phyloP scores from a whole-genome alignment of 2,329 filamentous ascomycete species.

The Ophiostoma himal-ulmi region DNA sequence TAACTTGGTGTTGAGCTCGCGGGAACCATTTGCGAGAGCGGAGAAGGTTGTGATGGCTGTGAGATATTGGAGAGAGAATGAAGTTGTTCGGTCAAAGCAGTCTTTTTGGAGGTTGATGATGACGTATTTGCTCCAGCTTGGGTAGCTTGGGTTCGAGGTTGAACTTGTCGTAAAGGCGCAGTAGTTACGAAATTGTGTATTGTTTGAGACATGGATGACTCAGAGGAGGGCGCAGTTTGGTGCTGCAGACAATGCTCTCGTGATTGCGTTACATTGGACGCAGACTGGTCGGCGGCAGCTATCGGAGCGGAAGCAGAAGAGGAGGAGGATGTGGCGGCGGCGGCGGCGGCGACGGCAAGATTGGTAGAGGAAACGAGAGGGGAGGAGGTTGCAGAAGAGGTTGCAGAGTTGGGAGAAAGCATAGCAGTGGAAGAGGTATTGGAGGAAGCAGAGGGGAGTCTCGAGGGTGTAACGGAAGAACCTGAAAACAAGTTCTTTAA shows the following conservation, averaged over 20 bases:
- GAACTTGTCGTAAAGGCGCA: slow-evolving; percentile 10
- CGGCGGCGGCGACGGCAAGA: slow-evolving; percentile 9
- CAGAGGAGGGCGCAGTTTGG: background rate
- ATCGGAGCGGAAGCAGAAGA: background rate
- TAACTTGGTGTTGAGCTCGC: background rate
- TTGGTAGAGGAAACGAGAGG: slow-evolving; percentile 7
- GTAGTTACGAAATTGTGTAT: background rate
- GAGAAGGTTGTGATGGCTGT: background rate
- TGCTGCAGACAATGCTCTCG: background rate
- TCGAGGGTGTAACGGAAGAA: slow-evolving; percentile 37
- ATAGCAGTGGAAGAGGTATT: slow-evolving; percentile 19
- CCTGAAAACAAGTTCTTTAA: slow-evolving; percentile 46
- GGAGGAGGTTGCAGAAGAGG: slow-evolving; percentile 30
- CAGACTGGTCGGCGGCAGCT: background rate
- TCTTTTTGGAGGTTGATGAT: background rate
- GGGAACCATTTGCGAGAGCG: slow-evolving; percentile 9
- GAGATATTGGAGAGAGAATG: background rate
- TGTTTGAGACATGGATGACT: slow-evolving; percentile 4
- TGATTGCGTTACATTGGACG: background rate
- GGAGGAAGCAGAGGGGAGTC: slow-evolving; percentile 31
- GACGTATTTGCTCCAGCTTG: background rate
- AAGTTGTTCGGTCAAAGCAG: background rate
- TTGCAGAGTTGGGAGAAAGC: slow-evolving; percentile 27
- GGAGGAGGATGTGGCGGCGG: background rate
- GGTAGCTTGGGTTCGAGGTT: no score